Percentiles rank a stretch among this genome's conserved stretches.
Evolutionary conservation across 345 rosid species (phyloP).

Genomic region (Zanthoxylum bungeanum): DNA sequence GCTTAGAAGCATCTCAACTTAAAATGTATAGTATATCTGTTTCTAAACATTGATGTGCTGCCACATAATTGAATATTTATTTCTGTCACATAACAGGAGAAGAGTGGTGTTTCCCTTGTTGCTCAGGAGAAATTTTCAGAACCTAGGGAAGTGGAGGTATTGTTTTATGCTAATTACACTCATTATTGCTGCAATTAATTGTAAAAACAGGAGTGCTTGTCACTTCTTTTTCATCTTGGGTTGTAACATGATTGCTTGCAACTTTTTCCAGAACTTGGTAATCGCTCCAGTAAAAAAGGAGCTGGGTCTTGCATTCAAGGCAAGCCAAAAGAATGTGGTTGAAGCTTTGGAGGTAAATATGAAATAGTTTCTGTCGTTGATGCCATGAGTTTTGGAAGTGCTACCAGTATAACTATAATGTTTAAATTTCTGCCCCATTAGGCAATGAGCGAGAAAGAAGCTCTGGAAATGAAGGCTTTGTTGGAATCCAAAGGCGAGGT

Average conservation of each 20-base stretch:
- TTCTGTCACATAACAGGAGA: constrained; percentile 50
- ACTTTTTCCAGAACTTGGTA: constrained; percentile 61
- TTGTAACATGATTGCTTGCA: background rate
- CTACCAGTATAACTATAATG: background rate
- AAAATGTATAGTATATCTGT: background rate
- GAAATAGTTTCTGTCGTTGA: background rate
- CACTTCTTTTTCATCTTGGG: background rate
- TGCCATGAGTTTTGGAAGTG: background rate
- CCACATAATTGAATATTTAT: constrained; percentile 3
- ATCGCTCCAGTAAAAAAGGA: constrained; percentile 78
- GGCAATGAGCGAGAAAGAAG: constrained; percentile 93
- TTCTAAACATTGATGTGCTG: background rate
- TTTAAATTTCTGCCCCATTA: constrained; percentile 17
- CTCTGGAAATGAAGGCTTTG: constrained; percentile 73
- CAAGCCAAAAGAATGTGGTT: constrained; percentile 67
- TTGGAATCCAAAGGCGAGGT: constrained; percentile 82
- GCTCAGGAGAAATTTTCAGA: constrained; percentile 84
- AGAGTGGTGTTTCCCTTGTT: constrained; percentile 74
- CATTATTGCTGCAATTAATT: background rate
- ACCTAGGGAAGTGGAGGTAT: constrained; percentile 93
- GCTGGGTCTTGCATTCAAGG: constrained; percentile 87
- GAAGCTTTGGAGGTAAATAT: constrained; percentile 73
- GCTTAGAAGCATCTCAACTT: background rate
- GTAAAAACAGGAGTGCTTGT: background rate
- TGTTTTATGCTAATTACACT: background rate